phyloP scores from a whole-genome alignment of 1,284 basidiomycete genomes.

The Melampsora abietis-canadensis region DNA sequence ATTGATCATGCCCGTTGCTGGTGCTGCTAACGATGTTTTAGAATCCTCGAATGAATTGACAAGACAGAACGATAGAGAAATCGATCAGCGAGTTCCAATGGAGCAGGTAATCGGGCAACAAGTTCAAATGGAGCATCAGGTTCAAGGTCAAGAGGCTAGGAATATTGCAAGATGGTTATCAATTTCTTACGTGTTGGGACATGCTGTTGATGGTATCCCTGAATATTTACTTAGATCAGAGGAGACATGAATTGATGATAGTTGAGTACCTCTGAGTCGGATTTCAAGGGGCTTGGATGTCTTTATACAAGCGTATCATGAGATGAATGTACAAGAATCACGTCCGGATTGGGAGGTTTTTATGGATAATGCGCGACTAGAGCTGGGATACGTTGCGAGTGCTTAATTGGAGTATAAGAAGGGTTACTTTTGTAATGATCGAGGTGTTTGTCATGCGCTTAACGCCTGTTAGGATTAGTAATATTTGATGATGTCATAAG shows the following conservation, averaged over 20 bases:
- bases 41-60: no score
- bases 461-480: no score
- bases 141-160: neutral
- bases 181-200: neutral
- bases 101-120: neutral
- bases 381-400: neutral
- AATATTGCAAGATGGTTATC: neutral
- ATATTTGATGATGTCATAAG: no score
- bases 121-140: no score
- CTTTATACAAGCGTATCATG: neutral
- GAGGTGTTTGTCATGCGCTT: no score
- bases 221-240: neutral
- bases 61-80: no score
- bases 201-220: neutral
- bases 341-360: neutral
- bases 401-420: no score
- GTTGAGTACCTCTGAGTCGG: neutral
- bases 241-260: neutral
- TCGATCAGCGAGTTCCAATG: neutral
- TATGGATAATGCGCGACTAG: neutral
- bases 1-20: neutral
- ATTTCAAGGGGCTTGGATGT: neutral
- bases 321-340: neutral
- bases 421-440: no score
- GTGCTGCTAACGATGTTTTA: neutral